Conservation (phyloP, 768 basidiomycete genomes). For the Russula earlei region DNA sequence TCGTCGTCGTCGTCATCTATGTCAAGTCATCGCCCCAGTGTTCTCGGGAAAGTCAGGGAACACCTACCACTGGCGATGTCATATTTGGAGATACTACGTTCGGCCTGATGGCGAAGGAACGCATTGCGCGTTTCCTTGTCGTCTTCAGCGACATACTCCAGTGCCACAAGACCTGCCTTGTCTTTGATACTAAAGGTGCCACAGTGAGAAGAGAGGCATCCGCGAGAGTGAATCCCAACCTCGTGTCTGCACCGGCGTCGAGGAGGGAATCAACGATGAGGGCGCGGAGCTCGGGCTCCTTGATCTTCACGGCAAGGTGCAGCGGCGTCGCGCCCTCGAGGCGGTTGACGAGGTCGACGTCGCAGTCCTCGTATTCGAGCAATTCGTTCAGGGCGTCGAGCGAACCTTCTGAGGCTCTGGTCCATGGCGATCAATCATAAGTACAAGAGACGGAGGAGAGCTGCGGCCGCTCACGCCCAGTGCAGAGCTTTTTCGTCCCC, state of each 20-base stretch:
- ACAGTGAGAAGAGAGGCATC: neutral
- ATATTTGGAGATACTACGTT: slow-evolving; percentile 39
- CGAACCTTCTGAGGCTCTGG: slow-evolving; percentile 48
- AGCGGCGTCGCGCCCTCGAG: slow-evolving; percentile 67
- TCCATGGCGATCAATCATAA: neutral
- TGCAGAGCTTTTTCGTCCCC: slow-evolving; percentile 66
- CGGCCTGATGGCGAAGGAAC: slow-evolving; percentile 46
- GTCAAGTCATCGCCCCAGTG: too few species aligned
- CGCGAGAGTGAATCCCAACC: slow-evolving; percentile 31
- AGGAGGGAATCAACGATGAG: slow-evolving; percentile 54
- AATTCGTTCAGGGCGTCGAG: slow-evolving; percentile 61
- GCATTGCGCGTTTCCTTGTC: slow-evolving; percentile 43
- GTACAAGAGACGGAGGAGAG: neutral
- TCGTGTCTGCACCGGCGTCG: slow-evolving; percentile 71
- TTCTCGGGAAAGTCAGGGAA: neutral
- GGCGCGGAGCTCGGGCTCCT: slow-evolving; percentile 43
- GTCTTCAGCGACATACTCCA: slow-evolving; percentile 45
- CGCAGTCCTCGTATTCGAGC: slow-evolving; percentile 64
- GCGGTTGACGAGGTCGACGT: slow-evolving; percentile 70
- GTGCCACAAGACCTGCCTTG: slow-evolving; percentile 48
- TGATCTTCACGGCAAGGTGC: slow-evolving; percentile 57
- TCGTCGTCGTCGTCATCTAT: slow-evolving; percentile 27
- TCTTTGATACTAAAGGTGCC: slow-evolving; percentile 51
- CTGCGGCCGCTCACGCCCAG: slow-evolving; percentile 48
- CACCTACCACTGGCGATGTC: slow-evolving; percentile 58